phyloP scores from a whole-genome alignment of 768 basidiomycete species.

The Rhodotorula kratochvilovae region DNA sequence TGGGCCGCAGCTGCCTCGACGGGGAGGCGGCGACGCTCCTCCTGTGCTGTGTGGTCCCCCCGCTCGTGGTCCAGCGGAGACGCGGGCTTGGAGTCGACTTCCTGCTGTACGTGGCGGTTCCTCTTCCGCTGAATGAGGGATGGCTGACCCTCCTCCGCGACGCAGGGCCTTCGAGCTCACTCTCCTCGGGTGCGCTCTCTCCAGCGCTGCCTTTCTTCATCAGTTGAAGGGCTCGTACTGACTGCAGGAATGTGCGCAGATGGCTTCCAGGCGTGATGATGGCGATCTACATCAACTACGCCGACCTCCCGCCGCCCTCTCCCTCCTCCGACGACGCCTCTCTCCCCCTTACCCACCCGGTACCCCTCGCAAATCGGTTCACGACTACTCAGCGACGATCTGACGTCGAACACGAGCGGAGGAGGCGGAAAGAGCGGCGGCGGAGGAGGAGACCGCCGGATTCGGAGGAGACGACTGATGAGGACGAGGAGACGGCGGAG shows the following conservation, averaged over 20 bases:
- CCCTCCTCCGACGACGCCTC: background rate
- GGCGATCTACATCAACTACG: slow-evolving; percentile 21
- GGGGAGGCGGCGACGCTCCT: background rate
- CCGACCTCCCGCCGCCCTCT: background rate
- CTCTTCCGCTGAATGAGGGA: too few species aligned
- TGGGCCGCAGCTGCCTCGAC: background rate
- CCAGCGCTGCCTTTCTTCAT: background rate
- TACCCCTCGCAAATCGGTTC: too few species aligned
- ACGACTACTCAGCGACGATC: too few species aligned
- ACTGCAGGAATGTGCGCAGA: background rate
- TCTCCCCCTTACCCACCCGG: background rate
- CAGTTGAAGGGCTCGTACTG: background rate
- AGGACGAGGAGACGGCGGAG: background rate
- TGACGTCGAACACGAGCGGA: background rate
- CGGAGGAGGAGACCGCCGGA: background rate
- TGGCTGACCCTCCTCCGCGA: background rate
- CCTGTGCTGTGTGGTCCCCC: slow-evolving; percentile 12
- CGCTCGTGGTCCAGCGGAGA: slow-evolving; percentile 6
- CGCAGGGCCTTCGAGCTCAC: slow-evolving; percentile 21
- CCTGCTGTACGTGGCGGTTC: background rate
- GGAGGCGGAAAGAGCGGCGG: background rate
- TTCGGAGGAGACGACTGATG: background rate
- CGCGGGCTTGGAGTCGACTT: background rate
- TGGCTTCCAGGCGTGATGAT: slow-evolving; percentile 25
- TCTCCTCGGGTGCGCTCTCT: background rate